Evolutionary conservation across 2,329 filamentous ascomycete species (phyloP), one percentile per base, ranked within the genome.

Genomic region (Nemania abortiva): DNA sequence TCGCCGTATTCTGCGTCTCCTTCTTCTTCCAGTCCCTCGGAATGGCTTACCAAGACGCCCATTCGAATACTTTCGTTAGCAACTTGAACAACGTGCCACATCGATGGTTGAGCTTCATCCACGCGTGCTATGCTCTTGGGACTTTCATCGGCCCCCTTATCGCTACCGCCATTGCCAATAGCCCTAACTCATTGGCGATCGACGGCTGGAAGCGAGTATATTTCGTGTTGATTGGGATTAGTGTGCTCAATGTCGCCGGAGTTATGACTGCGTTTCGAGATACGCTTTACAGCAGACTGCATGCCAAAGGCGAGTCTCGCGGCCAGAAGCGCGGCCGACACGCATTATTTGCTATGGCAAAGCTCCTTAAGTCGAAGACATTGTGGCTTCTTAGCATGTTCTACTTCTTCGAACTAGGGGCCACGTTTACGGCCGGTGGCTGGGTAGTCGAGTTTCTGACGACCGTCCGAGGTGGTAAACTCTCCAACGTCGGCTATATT

Each of bases 391-490:
- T 91, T 2, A 88, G 88, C 57, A 63, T 89, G 1, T 91, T 89
- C 76, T 91, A 88, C 79, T 91, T 91, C 79, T 90, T 90, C 76
- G 86, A 87, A 60, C 80, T 91, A 0, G 89, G 89, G 0, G 85
- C 84, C 0, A 76, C 75, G 1, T 83, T 89, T 1, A 91, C 89
- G 0, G 85, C 87, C 0, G 77, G 81, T 68, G 88, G 89, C 1
- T 91, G 89, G 89, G 85, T 91, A 1, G 89, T 91, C 1, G 88
- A 90, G 71, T 91, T 89, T 64, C 82, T 91, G 2, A 86, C 90
- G 6, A 83, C 84, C 2, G 87, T 88, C n/a, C 86, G 89, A 0
- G 80, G 85, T 2, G 89, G 88, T 0, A 80, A 86, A 1, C 79
- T 91, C 0, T 81, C 85, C 0, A 80, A 45, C 4, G 68, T 72